Base-by-base conservation (phyloP, 2,329 filamentous ascomycete genomes). In the Talaromyces sp. region DNA sequence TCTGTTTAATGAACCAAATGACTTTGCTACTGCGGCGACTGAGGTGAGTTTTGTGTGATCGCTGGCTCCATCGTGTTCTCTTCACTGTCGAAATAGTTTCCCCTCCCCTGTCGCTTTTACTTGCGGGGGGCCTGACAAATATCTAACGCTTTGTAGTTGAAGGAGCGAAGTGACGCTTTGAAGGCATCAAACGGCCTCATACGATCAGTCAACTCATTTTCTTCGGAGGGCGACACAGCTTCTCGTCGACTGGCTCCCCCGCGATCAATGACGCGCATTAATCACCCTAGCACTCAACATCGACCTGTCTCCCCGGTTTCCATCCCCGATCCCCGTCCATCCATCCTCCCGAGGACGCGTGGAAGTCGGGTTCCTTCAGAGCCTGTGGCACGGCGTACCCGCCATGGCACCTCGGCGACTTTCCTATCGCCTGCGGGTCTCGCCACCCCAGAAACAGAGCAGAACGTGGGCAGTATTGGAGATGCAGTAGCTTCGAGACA, bases 1-100 rank as follows among this genome's bases (percentile, higher is more conserved):
- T n/a, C 75, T 80, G 32, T 87, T 88, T 56, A 77, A 81, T 51
- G 86, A 88, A 69, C 79, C 83, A 3, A 83, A 87, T 48, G 77
- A 85, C 63, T 75, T 82, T 17, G 70, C 75, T 22, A 72, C 79
- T 51, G 79, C 81, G 52, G 66, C 85, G 29, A 75, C 78, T 60
- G 77, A 83, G 76, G 82, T 84, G 75, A 51, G 77, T 47, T 6
- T 41, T 30, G 9, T n/a, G 2, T 41, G 11, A 24, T 3, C 5
- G 17, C 37, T 4, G n/a, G n/a, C n/a, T n/a, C n/a, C n/a, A n/a
- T n/a, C n/a, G n/a, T 37, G 29, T 39, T 14, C 14, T 36, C 9
- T 35, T n/a, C 37, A 30, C 62, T 27, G 4, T 17, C 4, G 13
- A 13, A 19, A 44, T 19, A 3, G 10, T 11, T 16, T 19, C 11